These are phyloP conservation scores for Rosa multiflora DNA, from an alignment of 306 rosid genomes.

Conservation along the genomic window DNA sequence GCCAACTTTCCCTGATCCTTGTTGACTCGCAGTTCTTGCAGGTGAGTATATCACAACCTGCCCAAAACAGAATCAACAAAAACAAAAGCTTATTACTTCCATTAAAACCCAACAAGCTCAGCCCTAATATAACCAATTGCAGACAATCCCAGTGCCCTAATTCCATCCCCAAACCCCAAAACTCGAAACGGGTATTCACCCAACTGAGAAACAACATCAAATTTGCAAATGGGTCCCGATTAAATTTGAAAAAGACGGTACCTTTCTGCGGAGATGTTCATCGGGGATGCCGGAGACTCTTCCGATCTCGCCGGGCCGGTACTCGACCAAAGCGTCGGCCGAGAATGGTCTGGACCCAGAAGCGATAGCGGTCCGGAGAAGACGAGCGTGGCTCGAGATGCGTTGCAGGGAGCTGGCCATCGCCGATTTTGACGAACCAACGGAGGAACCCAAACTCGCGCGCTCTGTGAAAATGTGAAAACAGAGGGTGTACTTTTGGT, in stretches of 20 bases:
- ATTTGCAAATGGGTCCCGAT: not conserved
- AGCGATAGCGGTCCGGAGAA: slow-evolving; percentile 45
- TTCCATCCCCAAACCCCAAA: not conserved
- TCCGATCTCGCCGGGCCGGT: slow-evolving; percentile 87
- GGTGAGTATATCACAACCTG: slow-evolving; percentile 97
- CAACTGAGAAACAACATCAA: not conserved
- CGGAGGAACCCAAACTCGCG: not conserved
- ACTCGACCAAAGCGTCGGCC: slow-evolving; percentile 62
- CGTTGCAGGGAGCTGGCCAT: slow-evolving; percentile 77
- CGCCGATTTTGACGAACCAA: slow-evolving; percentile 24
- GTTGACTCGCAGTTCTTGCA: slow-evolving; percentile 94
- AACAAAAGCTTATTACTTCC: not conserved
- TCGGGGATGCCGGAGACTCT: slow-evolving; percentile 88
- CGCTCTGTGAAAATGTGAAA: not conserved
- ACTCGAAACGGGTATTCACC: slow-evolving; percentile 7
- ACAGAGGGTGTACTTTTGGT: not conserved
- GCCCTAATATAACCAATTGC: not conserved
- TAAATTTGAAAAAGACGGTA: slow-evolving; percentile 18
- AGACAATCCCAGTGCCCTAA: not conserved
- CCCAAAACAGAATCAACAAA: not conserved
- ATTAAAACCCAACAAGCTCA: not conserved
- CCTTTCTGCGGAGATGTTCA: slow-evolving; percentile 82
- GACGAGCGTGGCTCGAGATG: slow-evolving; percentile 45
- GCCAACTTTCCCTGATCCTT: slow-evolving; percentile 98
- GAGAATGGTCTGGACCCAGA: slow-evolving; percentile 52